Percentiles rank a stretch among this genome's conserved stretches.
Evolutionary conservation across 2,329 filamentous ascomycete genomes (phyloP).

Genomic region (Phyllachora maydis): DNA sequence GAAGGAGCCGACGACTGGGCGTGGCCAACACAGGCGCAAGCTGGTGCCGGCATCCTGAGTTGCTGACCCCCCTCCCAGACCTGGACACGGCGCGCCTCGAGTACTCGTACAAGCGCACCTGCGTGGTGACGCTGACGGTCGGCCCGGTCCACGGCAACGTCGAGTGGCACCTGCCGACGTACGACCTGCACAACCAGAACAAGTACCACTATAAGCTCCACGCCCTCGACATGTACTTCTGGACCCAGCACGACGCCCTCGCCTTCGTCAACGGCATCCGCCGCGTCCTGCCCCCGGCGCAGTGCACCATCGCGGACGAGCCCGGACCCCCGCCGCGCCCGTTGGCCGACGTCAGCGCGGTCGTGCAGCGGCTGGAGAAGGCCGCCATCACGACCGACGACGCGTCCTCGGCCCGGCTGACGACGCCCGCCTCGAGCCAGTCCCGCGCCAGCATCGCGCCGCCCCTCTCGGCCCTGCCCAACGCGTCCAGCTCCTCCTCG

Average conservation of each 20-base stretch:
- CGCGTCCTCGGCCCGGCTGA: too few relatives aligned
- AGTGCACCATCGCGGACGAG: slow-evolving; percentile 44
- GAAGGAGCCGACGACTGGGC: slow-evolving; percentile 11
- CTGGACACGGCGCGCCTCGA: slow-evolving; percentile 42
- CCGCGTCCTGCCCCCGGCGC: slow-evolving; percentile 37
- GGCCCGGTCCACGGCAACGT: slow-evolving; percentile 28
- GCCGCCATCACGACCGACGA: slow-evolving; percentile 44
- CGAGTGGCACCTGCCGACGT: slow-evolving; percentile 58
- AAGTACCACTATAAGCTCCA: slow-evolving; percentile 66
- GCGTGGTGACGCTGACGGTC: slow-evolving; percentile 45
- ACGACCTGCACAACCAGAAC: slow-evolving; percentile 50
- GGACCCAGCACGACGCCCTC: slow-evolving; percentile 51
- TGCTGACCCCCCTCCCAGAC: slow-evolving; percentile 19
- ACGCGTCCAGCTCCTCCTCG: too few relatives aligned
- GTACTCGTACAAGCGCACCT: slow-evolving; percentile 58
- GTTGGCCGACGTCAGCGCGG: slow-evolving; percentile 34
- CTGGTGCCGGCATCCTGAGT: slow-evolving; percentile 1
- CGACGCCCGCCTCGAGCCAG: slow-evolving; percentile 7
- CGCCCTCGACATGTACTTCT: slow-evolving; percentile 61
- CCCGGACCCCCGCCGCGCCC: slow-evolving; percentile 27
- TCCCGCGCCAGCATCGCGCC: slow-evolving; percentile 15
- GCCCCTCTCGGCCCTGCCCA: slow-evolving; percentile 15
- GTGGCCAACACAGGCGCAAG: too few relatives aligned
- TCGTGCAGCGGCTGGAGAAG: slow-evolving; percentile 55
- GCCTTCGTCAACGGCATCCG: slow-evolving; percentile 49